These are phyloP conservation scores for Amanita pseudoporphyria DNA, from an alignment of 768 basidiomycete genomes.

Conservation along the genomic window DNA sequence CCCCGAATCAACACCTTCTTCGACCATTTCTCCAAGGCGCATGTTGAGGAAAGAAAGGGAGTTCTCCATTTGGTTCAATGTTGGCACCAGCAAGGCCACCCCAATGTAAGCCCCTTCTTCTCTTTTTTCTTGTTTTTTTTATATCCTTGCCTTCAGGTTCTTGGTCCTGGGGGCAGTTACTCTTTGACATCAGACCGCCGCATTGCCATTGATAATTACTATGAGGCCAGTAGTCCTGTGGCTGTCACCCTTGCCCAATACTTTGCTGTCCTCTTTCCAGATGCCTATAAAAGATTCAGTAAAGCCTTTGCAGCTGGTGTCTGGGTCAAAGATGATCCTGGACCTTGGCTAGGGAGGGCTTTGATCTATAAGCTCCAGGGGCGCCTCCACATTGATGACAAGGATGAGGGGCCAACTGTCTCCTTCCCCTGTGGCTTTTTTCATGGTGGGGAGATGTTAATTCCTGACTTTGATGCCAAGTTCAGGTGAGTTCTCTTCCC, in stretches of 20 bases:
- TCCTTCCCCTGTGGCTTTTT: no score
- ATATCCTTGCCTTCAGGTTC: not conserved
- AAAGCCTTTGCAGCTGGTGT: conserved; percentile 7
- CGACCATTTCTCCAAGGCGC: no score
- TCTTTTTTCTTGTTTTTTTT: not conserved
- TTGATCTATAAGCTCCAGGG: conserved; percentile 8
- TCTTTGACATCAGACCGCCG: not conserved
- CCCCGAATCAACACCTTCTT: no score
- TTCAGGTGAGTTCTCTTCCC: not conserved
- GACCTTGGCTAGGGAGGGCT: conserved; percentile 7
- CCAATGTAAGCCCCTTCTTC: not conserved
- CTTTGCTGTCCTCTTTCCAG: conserved; percentile 2
- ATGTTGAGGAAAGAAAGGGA: no score
- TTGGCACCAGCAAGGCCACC: conserved; percentile 1
- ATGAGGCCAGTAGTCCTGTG: not conserved
- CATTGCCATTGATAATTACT: not conserved
- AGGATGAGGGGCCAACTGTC: conserved; percentile 6
- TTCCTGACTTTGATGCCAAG: conserved; percentile 1
- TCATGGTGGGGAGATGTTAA: conserved; percentile 1
- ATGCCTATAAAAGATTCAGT: not conserved
- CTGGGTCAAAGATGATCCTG: conserved; percentile 8
- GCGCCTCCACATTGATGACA: conserved; percentile 1
- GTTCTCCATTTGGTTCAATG: not conserved
- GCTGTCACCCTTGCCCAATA: not conserved
- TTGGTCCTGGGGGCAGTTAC: not conserved